Conservation (phyloP, 2,329 filamentous ascomycete genomes). For the Fusarium austroafricanum region DNA sequence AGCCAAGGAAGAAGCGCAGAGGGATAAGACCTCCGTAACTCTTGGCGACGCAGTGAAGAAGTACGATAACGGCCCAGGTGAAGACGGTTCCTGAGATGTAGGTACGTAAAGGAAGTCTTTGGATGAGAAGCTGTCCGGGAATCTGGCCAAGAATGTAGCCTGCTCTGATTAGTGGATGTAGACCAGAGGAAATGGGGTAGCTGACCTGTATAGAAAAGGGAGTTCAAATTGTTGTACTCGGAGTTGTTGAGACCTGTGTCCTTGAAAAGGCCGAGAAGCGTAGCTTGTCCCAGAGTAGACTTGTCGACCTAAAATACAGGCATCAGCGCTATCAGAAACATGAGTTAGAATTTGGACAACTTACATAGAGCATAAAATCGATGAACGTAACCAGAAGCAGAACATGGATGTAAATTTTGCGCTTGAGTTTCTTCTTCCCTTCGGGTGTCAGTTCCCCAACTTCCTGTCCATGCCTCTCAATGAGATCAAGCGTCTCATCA, state of each 20-base stretch:
- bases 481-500: constrained; percentile 6
- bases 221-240: constrained; percentile 10
- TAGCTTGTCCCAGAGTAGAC: neutral
- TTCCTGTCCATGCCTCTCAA: neutral
- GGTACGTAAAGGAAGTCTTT: neutral
- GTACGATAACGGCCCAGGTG: neutral
- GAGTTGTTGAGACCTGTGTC: constrained; percentile 3
- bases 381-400: constrained; percentile 1
- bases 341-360: neutral
- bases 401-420: constrained; percentile 7
- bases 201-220: neutral
- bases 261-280: neutral
- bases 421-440: constrained; percentile 1
- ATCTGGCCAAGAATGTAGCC: constrained; percentile 1
- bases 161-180: neutral
- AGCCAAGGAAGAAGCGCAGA: constrained; percentile 3
- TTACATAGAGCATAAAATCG: constrained; percentile 9
- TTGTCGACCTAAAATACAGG: neutral
- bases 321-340: neutral
- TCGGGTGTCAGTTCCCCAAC: neutral
- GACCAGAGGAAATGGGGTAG: too few species aligned
- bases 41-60: neutral
- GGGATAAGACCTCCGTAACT: neutral
- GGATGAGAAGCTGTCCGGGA: constrained; percentile 2
- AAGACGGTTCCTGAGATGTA: neutral